Evolutionary conservation across 108 stramenopile genomes (phyloP).

Genomic region (Epithemia pelagica): DNA sequence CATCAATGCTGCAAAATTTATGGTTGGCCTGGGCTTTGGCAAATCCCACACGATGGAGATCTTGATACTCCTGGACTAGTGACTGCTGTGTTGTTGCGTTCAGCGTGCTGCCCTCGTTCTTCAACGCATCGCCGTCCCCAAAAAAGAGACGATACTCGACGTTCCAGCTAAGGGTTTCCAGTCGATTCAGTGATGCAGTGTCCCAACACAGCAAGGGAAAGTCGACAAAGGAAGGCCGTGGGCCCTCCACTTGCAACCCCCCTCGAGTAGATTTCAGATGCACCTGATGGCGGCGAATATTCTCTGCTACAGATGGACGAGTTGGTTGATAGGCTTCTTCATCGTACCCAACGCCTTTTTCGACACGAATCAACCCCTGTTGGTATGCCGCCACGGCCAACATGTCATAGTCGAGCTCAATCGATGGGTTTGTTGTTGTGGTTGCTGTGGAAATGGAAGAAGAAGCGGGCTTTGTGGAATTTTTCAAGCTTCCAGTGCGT

Average conservation of each 20-base stretch:
- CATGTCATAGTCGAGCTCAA: background rate
- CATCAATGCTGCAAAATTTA: background rate
- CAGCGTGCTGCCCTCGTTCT: background rate
- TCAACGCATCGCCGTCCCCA: background rate
- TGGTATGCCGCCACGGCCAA: background rate
- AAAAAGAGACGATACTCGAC: background rate
- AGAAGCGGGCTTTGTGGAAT: too few species aligned
- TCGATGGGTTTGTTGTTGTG: background rate
- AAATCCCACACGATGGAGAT: background rate
- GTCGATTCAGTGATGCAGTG: background rate
- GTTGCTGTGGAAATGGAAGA: background rate
- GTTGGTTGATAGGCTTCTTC: background rate
- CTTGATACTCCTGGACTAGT: background rate
- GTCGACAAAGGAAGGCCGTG: background rate
- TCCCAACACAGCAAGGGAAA: background rate
- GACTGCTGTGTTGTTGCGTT: background rate
- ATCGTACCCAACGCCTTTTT: background rate
- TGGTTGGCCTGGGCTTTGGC: background rate
- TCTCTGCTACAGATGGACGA: background rate
- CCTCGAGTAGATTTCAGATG: background rate
- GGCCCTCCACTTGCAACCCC: background rate
- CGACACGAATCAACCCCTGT: background rate
- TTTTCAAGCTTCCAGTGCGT: background rate
- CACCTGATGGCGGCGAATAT: background rate
- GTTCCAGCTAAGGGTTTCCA: background rate